Evolutionary conservation across 805 yeast species (phyloP).

Genomic region (Jamesozyma spencerorum): DNA sequence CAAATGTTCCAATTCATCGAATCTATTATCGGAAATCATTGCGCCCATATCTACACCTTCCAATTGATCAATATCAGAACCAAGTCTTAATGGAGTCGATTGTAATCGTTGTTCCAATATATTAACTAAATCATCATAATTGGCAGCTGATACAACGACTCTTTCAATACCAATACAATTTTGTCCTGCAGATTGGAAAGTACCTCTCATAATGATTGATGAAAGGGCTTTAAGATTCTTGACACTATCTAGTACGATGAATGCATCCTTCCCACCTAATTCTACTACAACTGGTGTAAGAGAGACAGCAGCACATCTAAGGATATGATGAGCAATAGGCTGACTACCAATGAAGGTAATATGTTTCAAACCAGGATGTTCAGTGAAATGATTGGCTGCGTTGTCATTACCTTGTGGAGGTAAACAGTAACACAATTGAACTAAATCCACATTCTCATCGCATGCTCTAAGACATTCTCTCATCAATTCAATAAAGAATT

Average conservation of each 20-base stretch:
- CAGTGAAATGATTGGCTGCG: conserved; percentile 72
- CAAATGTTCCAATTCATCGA: conserved; percentile 55
- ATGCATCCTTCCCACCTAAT: conserved; percentile 93
- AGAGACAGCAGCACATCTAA: conserved; percentile 71
- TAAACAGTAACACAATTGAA: conserved; percentile 81
- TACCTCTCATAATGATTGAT: conserved; percentile 84
- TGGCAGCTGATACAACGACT: conserved; percentile 67
- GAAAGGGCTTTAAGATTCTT: conserved; percentile 45
- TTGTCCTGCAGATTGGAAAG: conserved; percentile 96
- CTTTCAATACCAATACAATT: conserved; percentile 97
- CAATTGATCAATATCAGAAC: conserved; percentile 85
- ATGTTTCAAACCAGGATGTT: conserved; percentile 75
- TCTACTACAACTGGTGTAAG: conserved; percentile 93
- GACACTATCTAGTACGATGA: conserved; percentile 74
- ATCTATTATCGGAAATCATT: conserved; percentile 71
- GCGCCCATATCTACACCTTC: conserved; percentile 96
- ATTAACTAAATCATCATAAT: conserved; percentile 53
- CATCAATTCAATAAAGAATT: conserved; percentile 63
- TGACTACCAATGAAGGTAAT: conserved; percentile 94
- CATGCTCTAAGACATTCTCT: conserved; percentile 63
- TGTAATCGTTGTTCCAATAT: conserved; percentile 51
- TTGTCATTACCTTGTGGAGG: conserved; percentile 41
- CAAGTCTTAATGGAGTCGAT: conserved; percentile 48
- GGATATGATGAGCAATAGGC: conserved; percentile 85
- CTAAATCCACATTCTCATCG: conserved; percentile 70